Evolutionary conservation across 2,329 filamentous ascomycete genomes (phyloP).

Genomic region (Penicillium brasilianum): DNA sequence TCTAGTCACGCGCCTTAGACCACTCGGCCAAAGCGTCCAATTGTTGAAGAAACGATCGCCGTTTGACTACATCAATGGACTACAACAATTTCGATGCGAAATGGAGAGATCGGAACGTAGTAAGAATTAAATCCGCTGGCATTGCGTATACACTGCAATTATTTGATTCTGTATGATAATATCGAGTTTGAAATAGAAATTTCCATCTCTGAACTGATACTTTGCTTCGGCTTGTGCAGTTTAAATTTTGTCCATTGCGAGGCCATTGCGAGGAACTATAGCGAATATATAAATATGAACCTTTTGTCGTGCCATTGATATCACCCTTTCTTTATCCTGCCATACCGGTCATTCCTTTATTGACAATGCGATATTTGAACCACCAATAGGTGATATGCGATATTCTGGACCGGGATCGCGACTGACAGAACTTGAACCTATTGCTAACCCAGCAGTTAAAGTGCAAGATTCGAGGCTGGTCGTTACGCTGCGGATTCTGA

Average conservation of each 20-base stretch:
- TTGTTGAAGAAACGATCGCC: neutral
- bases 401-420: neutral
- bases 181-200: neutral
- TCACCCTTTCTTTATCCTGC: neutral
- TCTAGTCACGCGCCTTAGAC: conserved; percentile 12
- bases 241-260: too few relatives aligned
- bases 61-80: neutral
- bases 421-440: neutral
- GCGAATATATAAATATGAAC: too few relatives aligned
- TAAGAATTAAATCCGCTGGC: neutral
- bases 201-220: too few relatives aligned
- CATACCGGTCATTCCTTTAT: neutral
- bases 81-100: neutral
- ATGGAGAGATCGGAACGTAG: neutral
- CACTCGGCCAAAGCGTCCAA: conserved; percentile 8
- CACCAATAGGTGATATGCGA: neutral
- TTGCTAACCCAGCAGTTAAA: neutral
- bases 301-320: too few relatives aligned
- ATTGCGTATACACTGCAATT: neutral
- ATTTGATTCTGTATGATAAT: neutral
- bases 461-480: neutral
- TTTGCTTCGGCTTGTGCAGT: too few relatives aligned
- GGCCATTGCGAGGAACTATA: too few relatives aligned
- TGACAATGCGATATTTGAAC: neutral
- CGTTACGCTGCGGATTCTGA: too few relatives aligned